Evolutionary conservation across 2,329 filamentous ascomycete species (phyloP).

Genomic region (Orbilia javanica): DNA sequence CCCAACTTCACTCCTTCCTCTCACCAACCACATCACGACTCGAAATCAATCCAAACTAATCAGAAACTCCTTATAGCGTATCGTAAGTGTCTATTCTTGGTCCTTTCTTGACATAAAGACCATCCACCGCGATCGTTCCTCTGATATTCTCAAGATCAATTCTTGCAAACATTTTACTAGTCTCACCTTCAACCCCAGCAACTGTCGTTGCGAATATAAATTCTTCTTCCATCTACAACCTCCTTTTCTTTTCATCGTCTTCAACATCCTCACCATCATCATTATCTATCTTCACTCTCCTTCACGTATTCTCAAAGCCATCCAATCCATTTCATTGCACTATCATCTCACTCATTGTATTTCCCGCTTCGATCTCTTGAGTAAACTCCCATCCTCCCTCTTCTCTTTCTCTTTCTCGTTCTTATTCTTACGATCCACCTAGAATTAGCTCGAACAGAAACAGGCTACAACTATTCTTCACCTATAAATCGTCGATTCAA

Average conservation of each 20-base stretch:
- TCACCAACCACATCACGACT: neutral
- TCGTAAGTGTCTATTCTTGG: neutral
- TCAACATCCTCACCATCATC: neutral
- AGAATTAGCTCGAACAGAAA: slow-evolving; percentile 5
- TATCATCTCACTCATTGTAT: neutral
- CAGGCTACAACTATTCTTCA: neutral
- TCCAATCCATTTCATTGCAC: neutral
- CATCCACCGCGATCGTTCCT: neutral
- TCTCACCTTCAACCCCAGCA: neutral
- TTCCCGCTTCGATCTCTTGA: neutral
- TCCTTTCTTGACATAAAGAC: neutral
- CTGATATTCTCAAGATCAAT: neutral
- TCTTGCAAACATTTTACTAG: neutral
- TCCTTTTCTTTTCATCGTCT: no score
- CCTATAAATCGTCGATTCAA: neutral
- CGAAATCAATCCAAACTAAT: neutral
- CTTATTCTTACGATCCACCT: neutral
- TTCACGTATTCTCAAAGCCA: neutral
- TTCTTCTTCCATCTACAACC: neutral
- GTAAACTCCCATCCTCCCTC: neutral
- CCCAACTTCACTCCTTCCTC: neutral
- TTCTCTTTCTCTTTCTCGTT: no score
- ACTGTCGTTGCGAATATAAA: slow-evolving; percentile 6
- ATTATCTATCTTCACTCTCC: neutral
- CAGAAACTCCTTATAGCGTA: neutral